Conservation (phyloP, 768 basidiomycete genomes). For the Amyloporia xantha region DNA sequence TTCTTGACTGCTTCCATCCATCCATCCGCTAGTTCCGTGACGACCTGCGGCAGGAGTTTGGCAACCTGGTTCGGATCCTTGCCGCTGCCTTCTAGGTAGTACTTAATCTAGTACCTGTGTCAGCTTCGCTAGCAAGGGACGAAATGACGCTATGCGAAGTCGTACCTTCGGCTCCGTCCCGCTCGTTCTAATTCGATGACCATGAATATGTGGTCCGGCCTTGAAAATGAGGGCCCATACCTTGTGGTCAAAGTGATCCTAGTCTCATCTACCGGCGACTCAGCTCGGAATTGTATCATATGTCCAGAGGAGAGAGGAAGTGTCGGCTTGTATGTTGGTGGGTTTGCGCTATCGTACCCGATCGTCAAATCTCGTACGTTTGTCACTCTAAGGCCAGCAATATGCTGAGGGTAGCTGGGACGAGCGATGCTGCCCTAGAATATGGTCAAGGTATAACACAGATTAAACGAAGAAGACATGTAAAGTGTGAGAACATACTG, state of each 20-base stretch:
- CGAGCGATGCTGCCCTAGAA: slow-evolving; percentile 15
- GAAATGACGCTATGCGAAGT: too few species aligned
- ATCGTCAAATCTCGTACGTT: slow-evolving; percentile 70
- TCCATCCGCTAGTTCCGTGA: slow-evolving; percentile 49
- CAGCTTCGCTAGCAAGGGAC: too few species aligned
- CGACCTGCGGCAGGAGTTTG: slow-evolving; percentile 44
- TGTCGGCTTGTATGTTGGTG: slow-evolving; percentile 53
- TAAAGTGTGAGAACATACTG: slow-evolving; percentile 16
- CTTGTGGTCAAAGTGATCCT: slow-evolving; percentile 65
- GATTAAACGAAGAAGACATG: background rate
- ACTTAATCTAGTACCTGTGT: slow-evolving; percentile 61
- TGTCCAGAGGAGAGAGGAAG: slow-evolving; percentile 73
- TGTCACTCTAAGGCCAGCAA: slow-evolving; percentile 55
- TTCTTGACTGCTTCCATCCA: slow-evolving; percentile 69
- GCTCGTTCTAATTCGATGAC: slow-evolving; percentile 49
- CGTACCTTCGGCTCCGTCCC: slow-evolving; percentile 86
- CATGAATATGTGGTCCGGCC: background rate
- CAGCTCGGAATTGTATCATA: slow-evolving; percentile 77
- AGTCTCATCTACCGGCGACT: slow-evolving; percentile 31
- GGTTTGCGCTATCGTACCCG: slow-evolving; percentile 71
- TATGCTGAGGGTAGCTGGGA: slow-evolving; percentile 49
- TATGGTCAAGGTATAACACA: background rate
- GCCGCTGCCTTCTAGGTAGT: slow-evolving; percentile 80
- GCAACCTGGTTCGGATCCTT: slow-evolving; percentile 40
- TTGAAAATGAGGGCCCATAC: slow-evolving; percentile 28